Percentiles rank a stretch among this genome's conserved stretches.
phyloP scores from a whole-genome alignment of 1,139 yeast genomes.

The Kodamaea ohmeri region DNA sequence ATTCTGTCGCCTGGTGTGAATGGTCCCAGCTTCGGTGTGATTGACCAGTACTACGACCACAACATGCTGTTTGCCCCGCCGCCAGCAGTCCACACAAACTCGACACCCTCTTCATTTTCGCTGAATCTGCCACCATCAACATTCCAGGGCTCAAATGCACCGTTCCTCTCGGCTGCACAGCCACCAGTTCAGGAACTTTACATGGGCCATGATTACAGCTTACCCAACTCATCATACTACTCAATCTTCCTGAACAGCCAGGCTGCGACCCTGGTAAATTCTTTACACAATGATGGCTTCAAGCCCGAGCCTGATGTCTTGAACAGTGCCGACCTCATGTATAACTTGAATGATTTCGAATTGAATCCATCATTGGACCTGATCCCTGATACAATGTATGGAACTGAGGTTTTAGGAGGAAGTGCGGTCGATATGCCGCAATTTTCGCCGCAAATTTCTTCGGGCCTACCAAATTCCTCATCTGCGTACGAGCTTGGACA shows the following conservation, averaged over 20 bases:
- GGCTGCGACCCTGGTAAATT: constrained; percentile 20
- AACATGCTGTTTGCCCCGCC: constrained; percentile 20
- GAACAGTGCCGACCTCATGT: constrained; percentile 22
- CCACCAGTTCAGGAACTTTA: constrained; percentile 11
- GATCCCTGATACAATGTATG: constrained; percentile 21
- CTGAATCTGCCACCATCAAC: constrained; percentile 3
- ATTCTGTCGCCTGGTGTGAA: constrained; percentile 16
- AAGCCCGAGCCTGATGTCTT: constrained; percentile 20
- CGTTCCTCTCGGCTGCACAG: neutral
- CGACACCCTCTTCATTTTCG: constrained; percentile 8
- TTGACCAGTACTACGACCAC: constrained; percentile 6
- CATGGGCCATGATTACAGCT: constrained; percentile 15
- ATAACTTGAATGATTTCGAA: constrained; percentile 27
- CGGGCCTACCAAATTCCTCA: constrained; percentile 10
- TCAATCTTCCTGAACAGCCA: constrained; percentile 28
- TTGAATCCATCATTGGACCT: constrained; percentile 30
- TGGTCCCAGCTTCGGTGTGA: constrained; percentile 5
- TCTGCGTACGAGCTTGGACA: constrained; percentile 14
- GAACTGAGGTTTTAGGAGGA: neutral
- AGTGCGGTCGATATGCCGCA: constrained; percentile 3
- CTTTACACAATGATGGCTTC: constrained; percentile 17
- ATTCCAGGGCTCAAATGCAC: neutral
- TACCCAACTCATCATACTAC: constrained; percentile 20
- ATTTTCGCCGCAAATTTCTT: constrained; percentile 7
- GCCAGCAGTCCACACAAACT: constrained; percentile 15